phyloP scores from a whole-genome alignment of 345 rosid genomes.

The Angophora floribunda region DNA sequence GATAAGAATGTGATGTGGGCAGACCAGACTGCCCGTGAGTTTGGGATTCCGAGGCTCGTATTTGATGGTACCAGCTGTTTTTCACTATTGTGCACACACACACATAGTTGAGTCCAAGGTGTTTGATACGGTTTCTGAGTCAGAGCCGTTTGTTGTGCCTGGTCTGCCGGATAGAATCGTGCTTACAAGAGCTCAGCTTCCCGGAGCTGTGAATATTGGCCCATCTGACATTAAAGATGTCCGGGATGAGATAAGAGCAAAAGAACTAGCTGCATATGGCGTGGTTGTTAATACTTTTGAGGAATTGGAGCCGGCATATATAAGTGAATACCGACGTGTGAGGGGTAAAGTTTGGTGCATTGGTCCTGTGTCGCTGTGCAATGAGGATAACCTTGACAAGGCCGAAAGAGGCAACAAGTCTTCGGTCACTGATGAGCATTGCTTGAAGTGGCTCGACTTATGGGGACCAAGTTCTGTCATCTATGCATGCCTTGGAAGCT shows the following conservation, averaged over 20 bases:
- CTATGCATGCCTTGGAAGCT: constrained; percentile 42
- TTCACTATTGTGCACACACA: constrained; percentile 11
- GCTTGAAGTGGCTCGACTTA: constrained; percentile 37
- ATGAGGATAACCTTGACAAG: neutral
- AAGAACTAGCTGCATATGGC: constrained; percentile 21
- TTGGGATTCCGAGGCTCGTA: constrained; percentile 13
- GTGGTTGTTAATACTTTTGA: constrained; percentile 24
- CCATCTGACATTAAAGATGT: neutral
- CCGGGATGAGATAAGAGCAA: constrained; percentile 5
- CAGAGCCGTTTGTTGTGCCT: constrained; percentile 10
- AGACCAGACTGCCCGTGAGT: neutral
- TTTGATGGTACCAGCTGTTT: constrained; percentile 20
- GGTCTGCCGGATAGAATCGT: constrained; percentile 3
- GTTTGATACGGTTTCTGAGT: neutral
- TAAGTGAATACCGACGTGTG: neutral
- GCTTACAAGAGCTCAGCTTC: constrained; percentile 8
- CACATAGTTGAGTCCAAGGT: neutral
- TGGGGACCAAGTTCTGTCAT: constrained; percentile 13
- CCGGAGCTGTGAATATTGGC: neutral
- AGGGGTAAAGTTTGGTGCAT: constrained; percentile 27
- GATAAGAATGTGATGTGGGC: constrained; percentile 16
- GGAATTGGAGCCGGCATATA: constrained; percentile 18
- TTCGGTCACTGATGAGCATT: neutral
- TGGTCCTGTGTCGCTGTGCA: constrained; percentile 18
- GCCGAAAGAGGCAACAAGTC: constrained; percentile 19